These are phyloP conservation scores for Penicillium sp. DNA, from an alignment of 2,329 filamentous ascomycete genomes.

Conservation along the genomic window DNA sequence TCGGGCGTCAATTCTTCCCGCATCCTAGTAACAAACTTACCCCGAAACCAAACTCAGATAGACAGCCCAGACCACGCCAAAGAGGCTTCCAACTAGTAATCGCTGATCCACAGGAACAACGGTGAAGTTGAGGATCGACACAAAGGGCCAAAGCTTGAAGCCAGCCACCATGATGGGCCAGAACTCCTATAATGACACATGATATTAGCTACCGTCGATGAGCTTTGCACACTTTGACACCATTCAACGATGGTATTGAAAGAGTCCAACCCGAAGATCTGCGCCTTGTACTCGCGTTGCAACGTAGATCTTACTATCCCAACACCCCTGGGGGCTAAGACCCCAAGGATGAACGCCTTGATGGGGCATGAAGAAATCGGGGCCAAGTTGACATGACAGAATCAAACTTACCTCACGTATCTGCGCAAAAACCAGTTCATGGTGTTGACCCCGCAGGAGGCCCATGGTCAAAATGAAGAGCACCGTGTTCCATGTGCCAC, in stretches of 20 bases:
- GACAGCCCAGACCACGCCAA: conserved; percentile 43
- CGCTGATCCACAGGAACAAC: conserved; percentile 39
- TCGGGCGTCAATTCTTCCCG: neutral
- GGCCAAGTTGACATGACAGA: neutral
- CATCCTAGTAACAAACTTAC: conserved; percentile 3
- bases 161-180: conserved; percentile 40
- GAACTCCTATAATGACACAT: conserved; percentile 29
- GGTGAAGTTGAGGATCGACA: conserved; percentile 43
- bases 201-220: neutral
- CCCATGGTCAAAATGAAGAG: conserved; percentile 60
- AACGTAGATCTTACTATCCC: neutral
- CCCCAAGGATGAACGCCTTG: neutral
- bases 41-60: conserved; percentile 40
- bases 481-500: conserved; percentile 58
- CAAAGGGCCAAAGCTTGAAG: conserved; percentile 45
- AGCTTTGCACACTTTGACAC: neutral
- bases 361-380: neutral
- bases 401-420: conserved; percentile 34
- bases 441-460: conserved; percentile 45
- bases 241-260: neutral
- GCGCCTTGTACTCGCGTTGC: neutral
- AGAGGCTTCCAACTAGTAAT: conserved; percentile 38
- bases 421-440: conserved; percentile 34
- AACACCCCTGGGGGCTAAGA: neutral
- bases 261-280: neutral